phyloP scores from a whole-genome alignment of 495 filamentous ascomycete species.

The Delitschia confertaspora region DNA sequence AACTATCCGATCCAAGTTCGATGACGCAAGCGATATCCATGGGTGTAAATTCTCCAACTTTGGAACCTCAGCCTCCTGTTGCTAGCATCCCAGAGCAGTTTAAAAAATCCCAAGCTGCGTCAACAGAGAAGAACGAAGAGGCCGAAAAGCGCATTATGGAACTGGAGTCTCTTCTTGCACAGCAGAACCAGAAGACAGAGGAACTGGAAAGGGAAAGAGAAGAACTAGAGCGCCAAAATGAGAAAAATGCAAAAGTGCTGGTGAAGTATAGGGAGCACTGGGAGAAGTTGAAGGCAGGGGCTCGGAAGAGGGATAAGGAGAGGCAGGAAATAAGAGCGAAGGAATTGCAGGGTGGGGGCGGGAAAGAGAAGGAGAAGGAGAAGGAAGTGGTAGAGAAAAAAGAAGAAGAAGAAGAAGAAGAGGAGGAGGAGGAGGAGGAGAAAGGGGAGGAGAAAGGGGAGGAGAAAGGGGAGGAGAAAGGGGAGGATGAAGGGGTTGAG shows the following conservation, averaged over 20 bases:
- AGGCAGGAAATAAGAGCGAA: constrained; percentile 38
- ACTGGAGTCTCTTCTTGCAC: constrained; percentile 49
- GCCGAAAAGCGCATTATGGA: constrained; percentile 42
- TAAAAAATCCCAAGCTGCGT: background rate
- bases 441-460: constrained; percentile 2
- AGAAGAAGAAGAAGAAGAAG: constrained; percentile 1
- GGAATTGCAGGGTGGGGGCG: constrained; percentile 45
- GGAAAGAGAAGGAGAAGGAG: background rate
- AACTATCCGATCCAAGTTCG: constrained; percentile 8
- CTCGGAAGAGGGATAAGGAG: constrained; percentile 31
- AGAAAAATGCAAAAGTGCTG: constrained; percentile 57
- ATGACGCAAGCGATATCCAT: constrained; percentile 15
- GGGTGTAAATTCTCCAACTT: constrained; percentile 2
- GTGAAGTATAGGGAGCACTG: constrained; percentile 66
- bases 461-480: constrained; percentile 3
- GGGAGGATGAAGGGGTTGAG: constrained; percentile 3
- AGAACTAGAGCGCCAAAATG: constrained; percentile 53
- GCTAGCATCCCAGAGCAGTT: background rate
- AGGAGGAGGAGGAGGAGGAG: background rate
- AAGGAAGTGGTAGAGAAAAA: background rate
- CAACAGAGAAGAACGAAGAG: constrained; percentile 32
- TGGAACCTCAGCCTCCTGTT: constrained; percentile 23
- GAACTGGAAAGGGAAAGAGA: constrained; percentile 34
- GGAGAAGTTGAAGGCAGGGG: constrained; percentile 78
- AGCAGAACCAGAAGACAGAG: constrained; percentile 46